Evolutionary conservation across 495 filamentous ascomycete species (phyloP), one percentile per base, ranked within the genome.

Genomic region (Penicillium lividum): DNA sequence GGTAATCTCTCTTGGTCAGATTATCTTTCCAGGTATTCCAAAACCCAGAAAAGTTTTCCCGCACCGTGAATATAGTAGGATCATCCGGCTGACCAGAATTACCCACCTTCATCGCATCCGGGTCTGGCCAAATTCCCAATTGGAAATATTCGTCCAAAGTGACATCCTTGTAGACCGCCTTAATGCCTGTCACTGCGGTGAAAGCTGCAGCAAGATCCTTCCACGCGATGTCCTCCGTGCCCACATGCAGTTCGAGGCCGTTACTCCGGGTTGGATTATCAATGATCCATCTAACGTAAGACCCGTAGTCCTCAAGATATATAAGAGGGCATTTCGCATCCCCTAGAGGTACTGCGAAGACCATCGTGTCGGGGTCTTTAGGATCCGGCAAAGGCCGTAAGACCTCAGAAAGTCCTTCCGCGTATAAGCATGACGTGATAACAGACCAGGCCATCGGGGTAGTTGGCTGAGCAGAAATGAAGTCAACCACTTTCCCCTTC

Each of bases 231-330:
- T 82, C 75, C 11, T 70, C 81, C 40, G 80, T 79, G 1, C 78
- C 76, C 13, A 82, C 77, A 31, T 75, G 67, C 8, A 86, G 75
- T 50, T 85, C 69, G 61, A 85, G 59, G 0, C 83, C 83, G 50
- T 75, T 74, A 3, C 80, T 73, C 9, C 67, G 61, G 9, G 77
- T 67, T 0, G 70, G 71, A 65, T 84, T 62, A 61, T 85, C 82
- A 54, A 85, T 84, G 5, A 84, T 71, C 82, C 82, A 86, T 16
- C 74, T 70, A 4, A 79, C 77, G 63, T 85, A 86, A 42, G 67
- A 40, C 1, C 73, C 83, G 63, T 74, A 76, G 64, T 86, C 84
- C 25, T 82, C 78, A 1, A 85, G 76, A 3, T 75, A 56, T 1
- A 83, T 73, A 50, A 77, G 75, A 30, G 75, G 63, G 0, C 85